Base-by-base conservation (phyloP, 768 basidiomycete species). In the Suillus lakei region DNA sequence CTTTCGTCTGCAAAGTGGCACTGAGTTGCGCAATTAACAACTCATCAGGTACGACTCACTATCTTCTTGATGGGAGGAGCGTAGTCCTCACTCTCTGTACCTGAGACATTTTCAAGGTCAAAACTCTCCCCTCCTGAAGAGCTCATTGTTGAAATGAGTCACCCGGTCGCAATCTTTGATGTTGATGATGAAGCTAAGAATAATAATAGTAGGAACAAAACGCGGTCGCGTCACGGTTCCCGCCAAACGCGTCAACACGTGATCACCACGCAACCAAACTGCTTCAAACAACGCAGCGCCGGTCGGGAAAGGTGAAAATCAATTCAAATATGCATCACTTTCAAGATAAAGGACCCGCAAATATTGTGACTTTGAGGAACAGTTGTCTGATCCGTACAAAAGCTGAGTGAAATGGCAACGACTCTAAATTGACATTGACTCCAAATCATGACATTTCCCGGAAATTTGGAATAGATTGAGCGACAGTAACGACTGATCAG, bases 51-150 rank as follows among this genome's bases (percentile, higher is more conserved):
- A 41, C 18, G 32, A 46, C 68, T 55, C 41, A 74, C 79, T 56
- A 80, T 81, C 79, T 87, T 87, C 83, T 88, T 89, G 67, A 81
- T 78, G 21, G 83, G 80, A 5, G 90, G 90, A 30, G 81, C 83
- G 73, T 87, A 92, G 71, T 82, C 87, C 0, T 93, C 92, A 18
- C 89, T 91, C 61, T 90, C 92, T 7, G 79, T 81, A 4, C 79
- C 86, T 59, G 88, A 89, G 30, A 86, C 68, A 69, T 84, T 75
- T 66, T 87, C 84, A 58, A 91, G 69, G 67, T 88, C 86, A 60
- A 89, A 92, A 68, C 83, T 86, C 77, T 93, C 92, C 60, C 77
- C 85, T 73, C 90, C 91, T 13, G 90, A 90, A 62, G 89, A 90
- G 77, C 88, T 91, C 92, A 93, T 92, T 62, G 68, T 74, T 60